Evolutionary conservation across 2,329 filamentous ascomycete genomes (phyloP), one percentile per base, ranked within the genome.

Genomic region (Diplodia intermedia): DNA sequence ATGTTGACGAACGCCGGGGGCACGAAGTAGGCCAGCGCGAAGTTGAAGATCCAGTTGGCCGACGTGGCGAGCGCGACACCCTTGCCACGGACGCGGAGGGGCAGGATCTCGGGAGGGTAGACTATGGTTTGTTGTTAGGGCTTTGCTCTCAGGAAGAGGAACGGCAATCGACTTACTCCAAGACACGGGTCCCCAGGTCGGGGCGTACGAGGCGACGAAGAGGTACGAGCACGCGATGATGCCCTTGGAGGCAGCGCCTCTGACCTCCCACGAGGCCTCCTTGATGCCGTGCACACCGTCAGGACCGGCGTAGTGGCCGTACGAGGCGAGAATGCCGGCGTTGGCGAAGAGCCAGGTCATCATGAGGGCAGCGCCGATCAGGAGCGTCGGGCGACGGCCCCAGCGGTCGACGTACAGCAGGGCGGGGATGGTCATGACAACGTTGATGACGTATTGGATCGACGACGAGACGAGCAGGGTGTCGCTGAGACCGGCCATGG

Each of bases 341-440:
- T 86, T 88, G 70, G 87, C 84, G 74, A 89, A 89, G 65, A 91
- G 80, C 80, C 85, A 89, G 6, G 82, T 82, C 76, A 76, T 76
- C 90, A 92, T 92, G 56, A 90, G 79, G 29, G 85, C 79, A 6
- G 89, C 86, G 60, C 90, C 90, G 31, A 88, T 74, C n/a, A 92
- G 81, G 43, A 92, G 82, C 4, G 89, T 86, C 1, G 82, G 82
- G 52, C 90, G 91, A 71, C 91, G 91, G 56, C 92, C 92, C 88
- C 90, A 92, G 67, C 84, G 83, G 72, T 95, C 91, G 73, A 94
- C 86, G 81, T 83, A 94, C 68, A 94, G 79, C 29, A 94, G 84
- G 1, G 91, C 91, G 0, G 91, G 90, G 3, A 94, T 77, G 0
- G 92, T 94, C 88, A 92, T 91, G 65, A 89, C 69, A 1, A 94